phyloP scores from a whole-genome alignment of 192 early-diverging fungal genomes.

The Coemansia sp. region DNA sequence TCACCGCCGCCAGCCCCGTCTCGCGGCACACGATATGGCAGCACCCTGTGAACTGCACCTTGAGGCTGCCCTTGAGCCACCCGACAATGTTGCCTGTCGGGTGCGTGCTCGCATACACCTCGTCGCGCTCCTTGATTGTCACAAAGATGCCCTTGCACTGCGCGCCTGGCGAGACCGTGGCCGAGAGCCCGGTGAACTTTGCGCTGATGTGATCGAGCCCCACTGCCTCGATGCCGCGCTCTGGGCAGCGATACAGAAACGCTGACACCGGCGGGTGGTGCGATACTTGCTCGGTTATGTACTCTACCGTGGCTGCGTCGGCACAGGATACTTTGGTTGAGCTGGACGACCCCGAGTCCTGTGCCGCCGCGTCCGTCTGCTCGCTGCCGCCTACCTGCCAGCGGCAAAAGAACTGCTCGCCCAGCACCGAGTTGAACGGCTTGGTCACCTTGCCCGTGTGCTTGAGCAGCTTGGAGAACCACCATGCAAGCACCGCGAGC shows the following conservation, averaged over 20 bases:
- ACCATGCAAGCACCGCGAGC: constrained; percentile 68
- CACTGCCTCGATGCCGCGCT: constrained; percentile 57
- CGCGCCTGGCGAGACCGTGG: constrained; percentile 64
- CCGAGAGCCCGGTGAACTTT: constrained; percentile 69
- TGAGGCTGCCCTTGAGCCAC: constrained; percentile 62
- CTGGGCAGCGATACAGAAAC: constrained; percentile 58
- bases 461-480: constrained; percentile 68
- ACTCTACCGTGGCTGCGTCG: constrained; percentile 40
- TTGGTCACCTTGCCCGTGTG: constrained; percentile 54
- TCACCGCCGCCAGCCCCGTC: constrained; percentile 56
- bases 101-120: constrained; percentile 64
- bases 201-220: constrained; percentile 72
- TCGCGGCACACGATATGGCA: constrained; percentile 62
- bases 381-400: constrained; percentile 40
- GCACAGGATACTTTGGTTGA: constrained; percentile 18
- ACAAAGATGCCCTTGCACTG: constrained; percentile 66
- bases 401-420: constrained; percentile 57
- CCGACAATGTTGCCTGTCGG: constrained; percentile 65
- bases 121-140: constrained; percentile 55
- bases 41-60: constrained; percentile 58
- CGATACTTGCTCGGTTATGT: constrained; percentile 62
- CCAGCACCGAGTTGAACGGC: constrained; percentile 58
- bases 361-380: constrained; percentile 4
- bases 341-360: constrained; percentile 37
- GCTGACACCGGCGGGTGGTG: constrained; percentile 62